Evolutionary conservation across 192 early-diverging fungal species (phyloP).

Genomic region (Coemansia nantahalensis): DNA sequence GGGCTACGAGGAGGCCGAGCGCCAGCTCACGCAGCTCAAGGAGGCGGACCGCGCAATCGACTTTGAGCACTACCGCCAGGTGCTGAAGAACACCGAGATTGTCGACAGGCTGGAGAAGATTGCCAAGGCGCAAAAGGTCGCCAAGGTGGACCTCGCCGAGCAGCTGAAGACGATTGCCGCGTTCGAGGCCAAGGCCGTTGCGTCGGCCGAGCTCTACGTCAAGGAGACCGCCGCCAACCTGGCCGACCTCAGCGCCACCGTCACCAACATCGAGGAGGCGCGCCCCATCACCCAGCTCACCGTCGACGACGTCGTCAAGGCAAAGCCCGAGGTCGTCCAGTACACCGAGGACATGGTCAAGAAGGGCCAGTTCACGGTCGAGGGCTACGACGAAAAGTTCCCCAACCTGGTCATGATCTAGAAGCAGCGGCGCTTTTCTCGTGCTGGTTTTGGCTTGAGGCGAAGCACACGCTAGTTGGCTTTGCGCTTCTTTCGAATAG

Average conservation of each 20-base stretch:
- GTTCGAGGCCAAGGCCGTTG: conserved; percentile 72
- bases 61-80: conserved; percentile 82
- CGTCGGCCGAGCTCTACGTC: conserved; percentile 77
- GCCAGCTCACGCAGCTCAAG: conserved; percentile 76
- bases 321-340: conserved; percentile 87
- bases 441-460: neutral
- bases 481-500: conserved; percentile 47
- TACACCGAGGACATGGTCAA: conserved; percentile 88
- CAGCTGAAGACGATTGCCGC: conserved; percentile 81
- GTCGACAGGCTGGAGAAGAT: conserved; percentile 90
- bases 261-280: conserved; percentile 90
- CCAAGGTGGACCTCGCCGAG: conserved; percentile 75
- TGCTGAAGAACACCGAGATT: conserved; percentile 90
- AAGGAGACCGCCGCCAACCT: conserved; percentile 83
- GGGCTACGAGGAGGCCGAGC: conserved; percentile 87
- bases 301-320: conserved; percentile 89
- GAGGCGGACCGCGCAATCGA: conserved; percentile 80
- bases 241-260: conserved; percentile 79
- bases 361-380: conserved; percentile 88
- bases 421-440: neutral
- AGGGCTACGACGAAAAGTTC: conserved; percentile 96
- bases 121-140: conserved; percentile 74
- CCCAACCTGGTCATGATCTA: conserved; percentile 64
- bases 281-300: conserved; percentile 93
- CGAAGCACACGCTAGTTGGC: neutral